Evolutionary conservation across 1,284 basidiomycete species (phyloP).

Genomic region (Lentinus polychrous): DNA sequence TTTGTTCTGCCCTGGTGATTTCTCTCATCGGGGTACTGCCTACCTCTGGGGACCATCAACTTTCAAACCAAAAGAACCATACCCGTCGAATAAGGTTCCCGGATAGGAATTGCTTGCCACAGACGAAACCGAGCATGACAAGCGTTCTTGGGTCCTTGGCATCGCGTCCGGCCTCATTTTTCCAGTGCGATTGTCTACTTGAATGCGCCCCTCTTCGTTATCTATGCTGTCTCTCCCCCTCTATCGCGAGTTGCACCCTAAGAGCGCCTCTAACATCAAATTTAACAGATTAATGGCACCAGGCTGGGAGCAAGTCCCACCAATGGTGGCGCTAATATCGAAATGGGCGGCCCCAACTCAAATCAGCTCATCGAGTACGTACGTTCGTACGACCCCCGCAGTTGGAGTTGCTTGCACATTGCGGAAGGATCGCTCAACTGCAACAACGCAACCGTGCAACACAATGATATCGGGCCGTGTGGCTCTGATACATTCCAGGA

Average conservation of each 20-base stretch:
- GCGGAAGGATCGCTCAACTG: conserved; percentile 63
- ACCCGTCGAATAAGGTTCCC: no score
- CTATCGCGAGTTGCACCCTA: background rate
- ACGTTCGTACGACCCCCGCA: conserved; percentile 59
- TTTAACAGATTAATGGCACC: conserved; percentile 58
- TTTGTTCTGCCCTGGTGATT: no score
- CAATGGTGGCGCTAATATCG: conserved; percentile 67
- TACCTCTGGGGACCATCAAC: no score
- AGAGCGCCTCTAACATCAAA: background rate
- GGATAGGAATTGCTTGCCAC: no score
- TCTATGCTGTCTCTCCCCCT: background rate
- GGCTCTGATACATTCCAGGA: conserved; percentile 58
- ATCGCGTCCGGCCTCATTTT: no score
- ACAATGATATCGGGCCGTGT: conserved; percentile 77
- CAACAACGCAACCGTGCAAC: conserved; percentile 56
- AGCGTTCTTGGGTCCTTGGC: no score
- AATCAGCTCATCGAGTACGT: conserved; percentile 68
- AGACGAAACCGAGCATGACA: no score
- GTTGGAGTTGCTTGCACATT: conserved; percentile 73
- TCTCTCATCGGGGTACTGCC: no score
- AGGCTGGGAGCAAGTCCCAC: conserved; percentile 44
- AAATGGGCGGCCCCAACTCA: conserved; percentile 67
- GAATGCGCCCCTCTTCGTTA: background rate
- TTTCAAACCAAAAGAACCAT: no score
- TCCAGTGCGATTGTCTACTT: no score